Base-by-base conservation (phyloP, 2,329 filamentous ascomycete species). In the Sporothrix euskadiensis region DNA sequence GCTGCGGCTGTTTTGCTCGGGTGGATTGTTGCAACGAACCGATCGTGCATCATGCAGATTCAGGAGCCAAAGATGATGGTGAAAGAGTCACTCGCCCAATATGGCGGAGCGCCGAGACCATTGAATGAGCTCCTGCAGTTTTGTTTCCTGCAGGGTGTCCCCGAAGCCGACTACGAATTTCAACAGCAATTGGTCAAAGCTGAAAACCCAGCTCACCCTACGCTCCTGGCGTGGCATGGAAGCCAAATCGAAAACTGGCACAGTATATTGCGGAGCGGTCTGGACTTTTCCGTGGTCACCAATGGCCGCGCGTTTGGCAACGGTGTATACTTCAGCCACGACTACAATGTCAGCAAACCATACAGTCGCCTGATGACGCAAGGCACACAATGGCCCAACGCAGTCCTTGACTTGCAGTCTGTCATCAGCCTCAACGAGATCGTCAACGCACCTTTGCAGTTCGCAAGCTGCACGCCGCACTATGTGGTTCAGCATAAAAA, bases 11-110 rank as follows among this genome's bases (percentile, higher is more conserved):
- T 89, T 26, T 81, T 97, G 0, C 83, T 98, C 26, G 88, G 92
- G 70, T 98, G 94, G 94, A 92, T 97, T 75, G 88, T 98, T 73
- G 92, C 94, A 0, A 97, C 94, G 0, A 97, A 97, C 78, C 87
- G 93, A 63, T 95, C 94, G 0, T 94, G 91, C 77, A 96, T 98
- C 74, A 85, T 95, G 63, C 90, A 95, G 77, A 90, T 96, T 19
- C 89, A 91, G 59, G 81, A 82, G 9, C 78, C 74, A 16, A 70
- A 73, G 10, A 61, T 56, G 9, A 49, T 59, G 57, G 41, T 71
- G 5, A 54, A 54, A 22, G 68, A 73, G n/a, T 12, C 4, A 22
- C 3, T 12, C 22, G 52, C 52, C 3, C 26, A 26, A 26, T 26
- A 26, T 26, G 26, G 26, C 3, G 22, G 47, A 54, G 52, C 22